A percentile compares a stretch with the other conserved stretches of the same genome.
Conservation (phyloP, 1,284 basidiomycete species). For the Microstroma glucosiphilum region DNA sequence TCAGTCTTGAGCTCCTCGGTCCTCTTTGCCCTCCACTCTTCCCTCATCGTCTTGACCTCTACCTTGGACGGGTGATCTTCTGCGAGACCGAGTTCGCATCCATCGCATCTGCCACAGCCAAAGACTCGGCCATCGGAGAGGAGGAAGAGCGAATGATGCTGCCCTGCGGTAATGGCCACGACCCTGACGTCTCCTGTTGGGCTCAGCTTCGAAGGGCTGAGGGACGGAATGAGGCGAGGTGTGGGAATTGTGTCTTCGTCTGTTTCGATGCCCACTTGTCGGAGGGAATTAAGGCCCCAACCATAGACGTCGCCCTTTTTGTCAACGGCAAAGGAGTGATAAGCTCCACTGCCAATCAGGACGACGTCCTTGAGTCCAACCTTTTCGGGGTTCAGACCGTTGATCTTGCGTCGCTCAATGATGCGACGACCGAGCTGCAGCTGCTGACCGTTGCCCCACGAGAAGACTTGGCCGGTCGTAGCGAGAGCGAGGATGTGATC, state of each 20-base stretch:
- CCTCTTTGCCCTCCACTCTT: conserved; percentile 32
- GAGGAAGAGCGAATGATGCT: conserved; percentile 81
- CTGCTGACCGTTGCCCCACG: conserved; percentile 74
- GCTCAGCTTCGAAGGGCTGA: conserved; percentile 64
- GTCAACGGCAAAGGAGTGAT: conserved; percentile 84
- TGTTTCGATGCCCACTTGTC: conserved; percentile 61
- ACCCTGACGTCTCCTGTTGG: conserved; percentile 55
- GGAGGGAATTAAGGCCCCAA: conserved; percentile 81
- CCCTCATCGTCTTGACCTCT: conserved; percentile 49
- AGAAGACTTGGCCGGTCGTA: conserved; percentile 71
- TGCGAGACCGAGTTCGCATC: conserved; percentile 68
- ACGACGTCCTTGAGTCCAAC: conserved; percentile 69
- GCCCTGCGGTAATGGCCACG: conserved; percentile 65
- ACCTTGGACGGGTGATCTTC: conserved; percentile 60
- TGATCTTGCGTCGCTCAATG: conserved; percentile 63
- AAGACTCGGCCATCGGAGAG: conserved; percentile 75
- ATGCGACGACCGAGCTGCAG: conserved; percentile 68
- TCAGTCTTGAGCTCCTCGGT: conserved; percentile 16
- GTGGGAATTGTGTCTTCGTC: conserved; percentile 59
- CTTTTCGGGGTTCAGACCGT: conserved; percentile 74
- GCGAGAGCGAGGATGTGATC: conserved; percentile 84
- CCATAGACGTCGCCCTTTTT: conserved; percentile 73
- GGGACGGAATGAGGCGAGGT: conserved; percentile 64
- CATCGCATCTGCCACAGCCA: conserved; percentile 71
- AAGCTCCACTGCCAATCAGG: conserved; percentile 69